Evolutionary conservation across 805 yeast genomes (phyloP).

Genomic region (Metschnikowia cerradonensis): DNA sequence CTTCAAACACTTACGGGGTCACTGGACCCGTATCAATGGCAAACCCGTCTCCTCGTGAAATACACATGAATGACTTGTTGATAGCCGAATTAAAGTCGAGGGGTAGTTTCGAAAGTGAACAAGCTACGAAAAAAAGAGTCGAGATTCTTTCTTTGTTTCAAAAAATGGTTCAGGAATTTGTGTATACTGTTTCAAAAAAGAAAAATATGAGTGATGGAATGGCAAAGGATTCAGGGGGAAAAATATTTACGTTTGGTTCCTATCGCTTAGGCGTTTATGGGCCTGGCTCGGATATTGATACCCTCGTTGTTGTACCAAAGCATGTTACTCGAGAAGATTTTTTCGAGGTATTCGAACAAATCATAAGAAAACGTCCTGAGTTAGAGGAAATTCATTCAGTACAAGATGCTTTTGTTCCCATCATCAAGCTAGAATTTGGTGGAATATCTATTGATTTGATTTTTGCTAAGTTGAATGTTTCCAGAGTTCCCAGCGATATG

Average conservation of each 20-base stretch:
- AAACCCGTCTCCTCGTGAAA: constrained; percentile 80
- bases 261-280: constrained; percentile 95
- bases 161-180: constrained; percentile 73
- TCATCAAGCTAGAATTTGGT: constrained; percentile 79
- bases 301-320: constrained; percentile 93
- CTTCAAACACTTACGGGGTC: constrained; percentile 1
- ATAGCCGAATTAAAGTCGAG: constrained; percentile 74
- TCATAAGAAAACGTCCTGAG: constrained; percentile 72
- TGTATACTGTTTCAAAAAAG: constrained; percentile 68
- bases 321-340: constrained; percentile 90
- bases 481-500: constrained; percentile 74
- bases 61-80: constrained; percentile 66
- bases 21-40: constrained; percentile 70
- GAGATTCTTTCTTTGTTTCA: constrained; percentile 72
- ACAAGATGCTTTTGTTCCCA: constrained; percentile 97
- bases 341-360: constrained; percentile 70
- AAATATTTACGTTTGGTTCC: constrained; percentile 93
- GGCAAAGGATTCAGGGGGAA: constrained; percentile 97
- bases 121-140: constrained; percentile 75
- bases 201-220: constrained; percentile 96
- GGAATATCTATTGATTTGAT: constrained; percentile 94
- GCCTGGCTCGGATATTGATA: constrained; percentile 97
- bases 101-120: constrained; percentile 86
- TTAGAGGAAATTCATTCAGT: constrained; percentile 88
- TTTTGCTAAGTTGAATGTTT: constrained; percentile 76